phyloP scores from a whole-genome alignment of 2,329 filamentous ascomycete genomes.

The Aspergillus pseudonomiae region DNA sequence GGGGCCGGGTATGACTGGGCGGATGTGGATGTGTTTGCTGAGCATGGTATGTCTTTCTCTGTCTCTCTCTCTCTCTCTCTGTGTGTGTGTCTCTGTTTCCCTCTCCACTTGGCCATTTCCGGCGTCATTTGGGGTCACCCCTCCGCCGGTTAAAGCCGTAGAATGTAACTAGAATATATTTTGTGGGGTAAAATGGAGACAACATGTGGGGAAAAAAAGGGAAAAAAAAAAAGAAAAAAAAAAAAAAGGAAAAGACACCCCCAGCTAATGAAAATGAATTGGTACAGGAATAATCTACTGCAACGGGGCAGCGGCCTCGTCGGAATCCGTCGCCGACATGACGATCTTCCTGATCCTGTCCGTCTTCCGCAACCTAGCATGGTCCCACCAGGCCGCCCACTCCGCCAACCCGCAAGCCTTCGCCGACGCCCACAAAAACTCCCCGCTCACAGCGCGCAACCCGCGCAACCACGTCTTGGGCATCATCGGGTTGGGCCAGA shows the following conservation, averaged over 20 bases:
- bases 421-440: conserved; percentile 61
- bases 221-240: conserved; percentile 6
- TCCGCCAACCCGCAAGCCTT: conserved; percentile 53
- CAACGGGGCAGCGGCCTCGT: conserved; percentile 70
- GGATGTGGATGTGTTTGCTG: conserved; percentile 62
- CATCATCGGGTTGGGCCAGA: conserved; percentile 70
- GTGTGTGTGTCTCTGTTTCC: background rate
- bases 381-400: conserved; percentile 62
- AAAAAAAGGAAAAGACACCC: background rate
- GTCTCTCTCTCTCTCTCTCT: background rate
- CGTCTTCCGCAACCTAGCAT: conserved; percentile 69
- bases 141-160: background rate
- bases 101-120: background rate
- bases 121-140: background rate
- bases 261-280: background rate
- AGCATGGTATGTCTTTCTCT: conserved; percentile 53
- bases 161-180: background rate
- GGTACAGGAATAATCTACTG: conserved; percentile 57
- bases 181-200: background rate
- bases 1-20: conserved; percentile 68
- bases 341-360: conserved; percentile 70
- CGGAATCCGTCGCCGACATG: conserved; percentile 73
- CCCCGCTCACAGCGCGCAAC: conserved; percentile 64
- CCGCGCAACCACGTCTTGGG: conserved; percentile 64
- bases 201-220: background rate